These are phyloP conservation scores for Huntiella savannae DNA, from an alignment of 2,329 filamentous ascomycete genomes.

Conservation along the genomic window DNA sequence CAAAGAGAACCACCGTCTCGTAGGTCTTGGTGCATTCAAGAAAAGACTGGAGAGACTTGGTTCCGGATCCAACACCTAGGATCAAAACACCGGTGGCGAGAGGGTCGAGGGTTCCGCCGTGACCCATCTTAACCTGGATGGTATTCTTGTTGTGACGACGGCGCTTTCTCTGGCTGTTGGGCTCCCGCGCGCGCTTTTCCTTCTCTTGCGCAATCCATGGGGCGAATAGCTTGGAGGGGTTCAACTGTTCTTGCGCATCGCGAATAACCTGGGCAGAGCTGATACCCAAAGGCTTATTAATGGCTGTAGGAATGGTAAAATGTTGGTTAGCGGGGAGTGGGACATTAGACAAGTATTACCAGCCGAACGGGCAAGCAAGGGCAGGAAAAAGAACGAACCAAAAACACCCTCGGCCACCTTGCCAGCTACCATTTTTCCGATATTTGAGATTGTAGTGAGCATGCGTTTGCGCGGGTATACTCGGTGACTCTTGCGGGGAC, in stretches of 20 bases:
- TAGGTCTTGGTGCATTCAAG: conserved; percentile 84
- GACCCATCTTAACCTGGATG: conserved; percentile 75
- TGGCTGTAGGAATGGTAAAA: conserved; percentile 33
- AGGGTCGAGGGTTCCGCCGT: conserved; percentile 88
- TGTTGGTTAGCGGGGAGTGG: background rate
- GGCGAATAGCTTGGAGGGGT: conserved; percentile 58
- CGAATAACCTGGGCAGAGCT: conserved; percentile 84
- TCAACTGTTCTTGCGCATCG: conserved; percentile 69
- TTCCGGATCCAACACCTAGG: conserved; percentile 69
- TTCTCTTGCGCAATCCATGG: conserved; percentile 53
- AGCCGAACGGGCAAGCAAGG: background rate
- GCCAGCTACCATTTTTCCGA: conserved; percentile 34
- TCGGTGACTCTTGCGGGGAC: too few species aligned
- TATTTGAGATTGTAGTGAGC: background rate
- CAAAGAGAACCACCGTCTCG: conserved; percentile 76
- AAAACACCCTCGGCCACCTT: conserved; percentile 38
- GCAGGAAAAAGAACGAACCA: conserved; percentile 23
- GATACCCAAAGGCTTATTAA: conserved; percentile 78
- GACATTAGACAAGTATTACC: background rate
- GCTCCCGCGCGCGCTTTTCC: conserved; percentile 34
- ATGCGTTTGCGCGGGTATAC: conserved; percentile 1
- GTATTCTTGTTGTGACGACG: conserved; percentile 37
- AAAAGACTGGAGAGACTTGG: conserved; percentile 63
- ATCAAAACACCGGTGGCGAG: conserved; percentile 86
- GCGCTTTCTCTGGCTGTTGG: conserved; percentile 38